These are phyloP conservation scores for Linnemannia elongata DNA, from an alignment of 192 early-diverging fungal species.

Conservation along the genomic window DNA sequence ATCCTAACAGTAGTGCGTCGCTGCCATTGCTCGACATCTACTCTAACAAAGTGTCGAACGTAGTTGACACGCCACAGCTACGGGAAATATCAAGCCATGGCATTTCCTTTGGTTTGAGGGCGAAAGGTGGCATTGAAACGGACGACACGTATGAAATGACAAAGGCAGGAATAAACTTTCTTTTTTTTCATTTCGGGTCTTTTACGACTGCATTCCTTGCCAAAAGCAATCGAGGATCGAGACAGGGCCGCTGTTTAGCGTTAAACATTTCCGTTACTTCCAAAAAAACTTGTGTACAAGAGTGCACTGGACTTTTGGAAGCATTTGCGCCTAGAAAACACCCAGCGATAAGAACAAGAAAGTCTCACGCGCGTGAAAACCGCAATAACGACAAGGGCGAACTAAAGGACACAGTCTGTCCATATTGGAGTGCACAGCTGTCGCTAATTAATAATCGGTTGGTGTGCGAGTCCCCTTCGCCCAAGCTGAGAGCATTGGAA, in stretches of 20 bases:
- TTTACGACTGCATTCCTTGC: background rate
- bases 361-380: background rate
- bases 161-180: background rate
- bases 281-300: too few relatives aligned
- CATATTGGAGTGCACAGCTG: background rate
- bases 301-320: too few relatives aligned
- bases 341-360: background rate
- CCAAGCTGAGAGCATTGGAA: too few relatives aligned
- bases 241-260: background rate
- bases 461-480: too few relatives aligned
- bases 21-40: background rate
- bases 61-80: background rate
- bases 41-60: background rate
- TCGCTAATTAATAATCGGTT: background rate
- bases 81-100: background rate
- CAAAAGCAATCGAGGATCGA: background rate
- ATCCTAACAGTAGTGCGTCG: background rate
- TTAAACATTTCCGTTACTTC: too few relatives aligned
- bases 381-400: background rate
- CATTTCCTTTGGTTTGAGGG: background rate
- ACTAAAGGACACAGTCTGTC: background rate
- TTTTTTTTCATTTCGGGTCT: background rate
- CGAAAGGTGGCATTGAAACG: background rate
- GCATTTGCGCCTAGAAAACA: background rate
- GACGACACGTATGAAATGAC: background rate